Evolutionary conservation across 768 basidiomycete species (phyloP), one percentile per base, ranked within the genome.

Genomic region (Russula griseocarnosa): DNA sequence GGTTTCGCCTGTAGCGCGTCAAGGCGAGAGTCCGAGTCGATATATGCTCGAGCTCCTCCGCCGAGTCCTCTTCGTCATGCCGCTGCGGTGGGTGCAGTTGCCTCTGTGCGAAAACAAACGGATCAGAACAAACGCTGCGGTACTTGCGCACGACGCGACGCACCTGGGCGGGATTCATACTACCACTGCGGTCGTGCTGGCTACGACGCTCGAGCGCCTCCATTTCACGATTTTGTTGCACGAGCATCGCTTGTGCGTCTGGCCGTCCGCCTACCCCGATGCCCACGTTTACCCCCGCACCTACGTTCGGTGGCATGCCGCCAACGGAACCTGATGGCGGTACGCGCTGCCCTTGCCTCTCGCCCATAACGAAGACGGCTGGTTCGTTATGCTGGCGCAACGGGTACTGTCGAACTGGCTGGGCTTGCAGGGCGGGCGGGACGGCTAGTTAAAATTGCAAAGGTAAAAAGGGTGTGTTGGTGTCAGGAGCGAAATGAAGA

Each of bases 1-100:
- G 89, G 69, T 93, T 93, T 7, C 90, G 84, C 67, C 80, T 82
- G 70, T 91, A 93, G 40, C 90, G 80, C 20, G 84, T 81, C 40
- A 88, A 70, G 8, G 91, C 87, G 18, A 92, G 78, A 3, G 88
- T 83, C 49, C 87, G 81, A 2, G 87, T 84, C 0, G 90, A 87
- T 63, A 92, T 86, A 63, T 80, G 77, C 63, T 92, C 90, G 26
- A 79, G 74, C 65, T 90, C 88, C 68, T 89, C 86, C 20, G 68
- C 62, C 5, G 63, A 51, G 44, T 69, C 67, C 42, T 71, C 69
- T 55, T 68, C 69, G 40, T 68, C 70, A 26, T 50, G 58, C 13
- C 69, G 65, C 24, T 65, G 62, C 2, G 61, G 68, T 8, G 55
- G 64, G 10, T 47, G 60, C n/a, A n/a, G 68, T 18, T 68, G 61